Base-by-base conservation (phyloP, 2,329 filamentous ascomycete genomes). In the Ceratocystis colombiana region DNA sequence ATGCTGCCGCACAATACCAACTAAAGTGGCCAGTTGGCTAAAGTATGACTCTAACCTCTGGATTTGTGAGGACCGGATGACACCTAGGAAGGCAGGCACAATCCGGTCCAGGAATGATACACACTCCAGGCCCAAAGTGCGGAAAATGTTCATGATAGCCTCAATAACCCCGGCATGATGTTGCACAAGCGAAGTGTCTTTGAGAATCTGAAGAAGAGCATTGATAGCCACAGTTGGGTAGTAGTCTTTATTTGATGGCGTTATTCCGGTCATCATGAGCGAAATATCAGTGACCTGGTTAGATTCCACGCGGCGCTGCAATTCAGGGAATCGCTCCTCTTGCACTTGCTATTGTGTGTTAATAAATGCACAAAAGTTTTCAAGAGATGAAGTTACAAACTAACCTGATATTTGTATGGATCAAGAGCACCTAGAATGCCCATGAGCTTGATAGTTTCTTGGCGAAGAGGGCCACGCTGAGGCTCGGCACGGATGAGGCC, bases 151-250 rank as follows among this genome's bases (percentile, higher is more conserved):
- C 86, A 99, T 97, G 71, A 99, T 95, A 4, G 94, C 94, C 74
- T 97, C 94, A 64, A 99, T 94, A 15, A 97, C 93, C 10, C 88
- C 86, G 3, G 91, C 93, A 72, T 99, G 95, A 71, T 96, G 93
- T 72, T 95, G 89, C 12, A 88, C 84, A 3, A 99, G 80, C 0
- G 94, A 97, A 30, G 87, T 86, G 71, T 99, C 94, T 72, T 93
- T 95, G 45, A 99, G 78, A 70, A 99, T 92, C 66, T 91, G 88
- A 72, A 99, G 85, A 10, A 99, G 82, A 1, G 94, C 95, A 72
- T 96, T 96, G 73, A 99, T 96, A 61, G 96, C 94, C 20, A 99
- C 91, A 0, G 94, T 99, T 0, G 94, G 94, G 73, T 96, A 99
- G 75, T 99, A 99, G 72, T 99, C 94, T 73, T 99, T 96, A 72